Conservation (phyloP, 2,329 filamentous ascomycete species). For the Pleurostoma richardsiae region DNA sequence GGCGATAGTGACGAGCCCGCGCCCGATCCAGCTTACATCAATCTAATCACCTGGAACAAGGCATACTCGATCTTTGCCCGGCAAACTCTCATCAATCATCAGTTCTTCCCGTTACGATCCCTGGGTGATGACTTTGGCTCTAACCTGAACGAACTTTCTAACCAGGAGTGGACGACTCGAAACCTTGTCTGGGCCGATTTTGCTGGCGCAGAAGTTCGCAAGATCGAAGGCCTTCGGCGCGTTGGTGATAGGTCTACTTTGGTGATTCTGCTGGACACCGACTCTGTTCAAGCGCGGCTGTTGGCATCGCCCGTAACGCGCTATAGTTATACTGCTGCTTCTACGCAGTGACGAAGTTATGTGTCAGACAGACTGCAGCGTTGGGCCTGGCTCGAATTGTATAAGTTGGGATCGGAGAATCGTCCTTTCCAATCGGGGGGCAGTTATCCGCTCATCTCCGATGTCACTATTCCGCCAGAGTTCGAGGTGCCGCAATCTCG, state of each 20-base stretch:
- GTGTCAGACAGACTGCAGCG: background rate
- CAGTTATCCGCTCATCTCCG: background rate
- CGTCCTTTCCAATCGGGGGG: background rate
- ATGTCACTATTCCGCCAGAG: background rate
- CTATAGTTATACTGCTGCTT: background rate
- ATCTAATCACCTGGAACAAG: background rate
- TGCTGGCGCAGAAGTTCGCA: background rate
- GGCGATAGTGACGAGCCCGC: background rate
- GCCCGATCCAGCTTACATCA: background rate
- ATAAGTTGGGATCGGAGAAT: background rate
- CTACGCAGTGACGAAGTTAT: background rate
- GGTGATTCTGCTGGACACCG: background rate
- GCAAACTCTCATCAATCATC: background rate
- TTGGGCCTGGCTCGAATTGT: background rate
- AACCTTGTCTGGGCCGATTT: background rate
- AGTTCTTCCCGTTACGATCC: background rate
- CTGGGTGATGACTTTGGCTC: background rate
- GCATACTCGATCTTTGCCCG: background rate
- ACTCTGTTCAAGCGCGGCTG: background rate
- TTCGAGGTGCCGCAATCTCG: background rate
- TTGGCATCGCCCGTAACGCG: background rate
- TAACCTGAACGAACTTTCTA: background rate
- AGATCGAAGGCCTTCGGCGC: background rate
- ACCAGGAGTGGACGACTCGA: background rate
- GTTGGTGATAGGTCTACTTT: background rate